Base-by-base conservation (phyloP, 129 eudicot species). In the Centrapalus pauciflorus region DNA sequence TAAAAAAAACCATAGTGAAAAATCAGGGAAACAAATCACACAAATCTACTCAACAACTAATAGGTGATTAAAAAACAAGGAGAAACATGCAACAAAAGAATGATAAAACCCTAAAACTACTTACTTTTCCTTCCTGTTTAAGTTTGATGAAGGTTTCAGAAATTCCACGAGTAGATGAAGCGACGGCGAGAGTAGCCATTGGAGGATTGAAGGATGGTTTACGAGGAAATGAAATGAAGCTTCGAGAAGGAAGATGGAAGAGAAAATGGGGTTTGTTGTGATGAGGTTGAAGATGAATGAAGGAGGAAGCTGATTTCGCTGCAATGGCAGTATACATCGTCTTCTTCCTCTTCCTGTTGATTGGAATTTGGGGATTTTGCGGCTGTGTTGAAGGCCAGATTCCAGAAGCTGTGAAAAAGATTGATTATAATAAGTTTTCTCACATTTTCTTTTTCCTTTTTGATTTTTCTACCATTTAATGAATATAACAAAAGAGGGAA, bases 141-240 rank as follows among this genome's bases (percentile, higher is more conserved):
- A 92, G 61, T n/a, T 71, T 85, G 24, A 83, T 14, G 75, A 92
- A 92, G 12, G 98, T 92, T 19, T 92, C 85, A 0, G 96, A 88
- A 7, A 92, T 73, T 11, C 96, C 91, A 32, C 81, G 69, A 51
- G 76, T 61, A n/a, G 71, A 24, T 3, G 75, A 68, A 41, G 88
- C 67, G 35, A 73, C 81, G 5, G 84, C 16, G 11, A 79, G 81
- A 34, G 87, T 17, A 12, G 96, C 89, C 98, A 88, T 88, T 24
- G 68, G 67, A 26, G 77, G 57, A 34, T 30, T 74, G 32, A 64
- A 73, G 4, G 73, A 57, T 16, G 76, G 60, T 46, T 37, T 78
- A 21, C 28, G 30, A 26, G 81, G 32, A 45, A 73, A 11, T 1
- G 79, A 14, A 19, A 66, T 8, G 5, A 37, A 61, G 3, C 4